Conservation (phyloP, 2,329 filamentous ascomycete species). For the Colletotrichum kahawae region DNA sequence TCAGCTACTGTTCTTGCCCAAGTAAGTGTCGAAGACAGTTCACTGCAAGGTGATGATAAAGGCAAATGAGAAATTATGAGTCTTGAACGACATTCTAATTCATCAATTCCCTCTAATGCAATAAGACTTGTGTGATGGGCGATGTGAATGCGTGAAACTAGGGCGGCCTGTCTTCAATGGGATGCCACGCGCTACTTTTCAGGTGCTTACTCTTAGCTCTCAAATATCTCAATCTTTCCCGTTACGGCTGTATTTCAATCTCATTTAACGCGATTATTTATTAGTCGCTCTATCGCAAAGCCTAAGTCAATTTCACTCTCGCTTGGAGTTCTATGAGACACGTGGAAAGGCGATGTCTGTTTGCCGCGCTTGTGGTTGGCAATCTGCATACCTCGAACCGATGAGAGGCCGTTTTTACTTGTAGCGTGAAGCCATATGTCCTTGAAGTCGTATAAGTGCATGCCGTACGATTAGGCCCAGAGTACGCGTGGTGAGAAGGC, state of each 20-base stretch:
- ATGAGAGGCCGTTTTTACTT: too few relatives aligned
- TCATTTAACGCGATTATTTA: neutral
- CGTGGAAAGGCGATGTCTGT: neutral
- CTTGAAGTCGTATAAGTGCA: too few relatives aligned
- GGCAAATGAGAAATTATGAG: too few relatives aligned
- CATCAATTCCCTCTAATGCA: neutral
- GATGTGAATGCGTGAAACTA: neutral
- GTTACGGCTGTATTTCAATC: neutral
- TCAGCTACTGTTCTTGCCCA: neutral
- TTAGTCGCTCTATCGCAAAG: neutral
- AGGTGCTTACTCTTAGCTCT: neutral
- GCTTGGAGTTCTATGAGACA: neutral
- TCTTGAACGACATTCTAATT: neutral
- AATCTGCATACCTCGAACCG: too few relatives aligned
- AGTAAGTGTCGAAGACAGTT: neutral
- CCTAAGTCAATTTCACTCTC: neutral
- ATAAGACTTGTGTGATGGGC: neutral
- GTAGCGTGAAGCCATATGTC: too few relatives aligned
- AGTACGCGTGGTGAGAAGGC: too few relatives aligned
- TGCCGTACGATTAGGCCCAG: too few relatives aligned
- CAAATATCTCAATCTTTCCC: neutral
- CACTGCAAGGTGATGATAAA: too few relatives aligned
- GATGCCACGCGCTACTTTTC: neutral
- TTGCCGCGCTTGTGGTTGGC: too few relatives aligned
- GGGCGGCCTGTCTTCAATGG: neutral